Evolutionary conservation across 257 asterid species (phyloP).

Genomic region (Penstemon davidsonii): DNA sequence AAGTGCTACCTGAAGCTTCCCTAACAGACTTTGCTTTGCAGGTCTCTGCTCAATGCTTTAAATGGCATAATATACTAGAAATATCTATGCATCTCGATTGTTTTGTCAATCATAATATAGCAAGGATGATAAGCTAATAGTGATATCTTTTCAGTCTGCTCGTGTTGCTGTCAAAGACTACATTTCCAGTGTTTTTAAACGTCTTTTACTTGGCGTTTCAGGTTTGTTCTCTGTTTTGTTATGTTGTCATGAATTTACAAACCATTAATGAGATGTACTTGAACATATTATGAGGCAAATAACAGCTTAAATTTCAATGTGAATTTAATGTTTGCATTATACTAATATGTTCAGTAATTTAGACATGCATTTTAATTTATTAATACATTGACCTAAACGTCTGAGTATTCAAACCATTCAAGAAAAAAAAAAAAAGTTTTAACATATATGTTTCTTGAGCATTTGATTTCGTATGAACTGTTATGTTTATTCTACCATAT

Average conservation of each 20-base stretch:
- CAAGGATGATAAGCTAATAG: constrained; percentile 23
- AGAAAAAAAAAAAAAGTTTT: not conserved
- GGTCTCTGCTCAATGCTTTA: constrained; percentile 45
- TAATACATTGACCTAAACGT: not conserved
- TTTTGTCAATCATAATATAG: constrained; percentile 3
- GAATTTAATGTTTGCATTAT: not conserved
- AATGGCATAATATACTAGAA: constrained; percentile 8
- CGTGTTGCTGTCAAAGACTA: constrained; percentile 66
- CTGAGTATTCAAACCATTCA: not conserved
- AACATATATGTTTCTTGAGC: constrained; percentile 1
- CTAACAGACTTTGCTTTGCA: constrained; percentile 59
- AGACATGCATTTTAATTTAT: not conserved
- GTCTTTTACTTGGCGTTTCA: constrained; percentile 64
- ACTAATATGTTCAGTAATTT: not conserved
- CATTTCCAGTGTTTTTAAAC: constrained; percentile 57
- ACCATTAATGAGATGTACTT: constrained; percentile 7
- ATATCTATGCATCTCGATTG: constrained; percentile 24
- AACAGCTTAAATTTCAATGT: not conserved
- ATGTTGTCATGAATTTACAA: constrained; percentile 1
- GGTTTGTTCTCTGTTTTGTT: constrained; percentile 49
- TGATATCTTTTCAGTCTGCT: constrained; percentile 63
- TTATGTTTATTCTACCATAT: not conserved
- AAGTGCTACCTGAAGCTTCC: constrained; percentile 88
- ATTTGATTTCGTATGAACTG: constrained; percentile 19
- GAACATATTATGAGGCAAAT: constrained; percentile 4